Evolutionary conservation across 2,329 filamentous ascomycete genomes (phyloP).

Genomic region (Pestalotiopsis sp.): DNA sequence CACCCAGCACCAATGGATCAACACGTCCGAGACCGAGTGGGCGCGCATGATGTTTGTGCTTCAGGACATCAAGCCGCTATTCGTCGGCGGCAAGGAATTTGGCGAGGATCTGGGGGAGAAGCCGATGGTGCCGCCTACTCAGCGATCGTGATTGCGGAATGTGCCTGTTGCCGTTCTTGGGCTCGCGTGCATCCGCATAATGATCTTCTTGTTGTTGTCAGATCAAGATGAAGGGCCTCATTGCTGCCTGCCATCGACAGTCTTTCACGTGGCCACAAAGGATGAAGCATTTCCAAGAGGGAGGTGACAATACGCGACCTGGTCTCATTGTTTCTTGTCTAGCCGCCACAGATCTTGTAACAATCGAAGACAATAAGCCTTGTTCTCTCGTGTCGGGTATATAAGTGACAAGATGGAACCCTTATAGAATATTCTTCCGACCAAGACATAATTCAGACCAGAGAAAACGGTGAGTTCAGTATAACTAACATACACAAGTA

Average conservation of each 20-base stretch:
- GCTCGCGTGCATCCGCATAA: not conserved
- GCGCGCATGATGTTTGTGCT: conserved; percentile 47
- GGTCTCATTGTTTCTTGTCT: not conserved
- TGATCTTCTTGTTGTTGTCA: not conserved
- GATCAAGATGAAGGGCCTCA: too few relatives aligned
- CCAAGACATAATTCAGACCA: not conserved
- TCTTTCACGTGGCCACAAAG: not conserved
- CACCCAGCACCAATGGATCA: conserved; percentile 58
- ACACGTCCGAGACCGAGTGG: conserved; percentile 49
- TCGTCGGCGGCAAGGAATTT: conserved; percentile 27
- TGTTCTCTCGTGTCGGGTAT: not conserved
- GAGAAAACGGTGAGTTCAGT: not conserved
- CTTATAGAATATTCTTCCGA: not conserved
- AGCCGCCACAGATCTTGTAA: not conserved
- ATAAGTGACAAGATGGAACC: not conserved
- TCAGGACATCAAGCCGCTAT: conserved; percentile 35
- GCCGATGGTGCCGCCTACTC: conserved; percentile 25
- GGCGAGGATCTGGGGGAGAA: conserved; percentile 30
- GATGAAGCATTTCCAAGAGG: not conserved
- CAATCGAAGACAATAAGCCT: not conserved
- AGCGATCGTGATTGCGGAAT: not conserved
- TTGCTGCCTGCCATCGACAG: not conserved
- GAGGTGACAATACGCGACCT: not conserved
- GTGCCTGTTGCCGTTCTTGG: not conserved
- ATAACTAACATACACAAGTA: not conserved